Percentiles rank a stretch among this genome's conserved stretches.
These are phyloP conservation scores for Termitomyces sp. DNA, from an alignment of 768 basidiomycete species.

Conservation along the genomic window DNA sequence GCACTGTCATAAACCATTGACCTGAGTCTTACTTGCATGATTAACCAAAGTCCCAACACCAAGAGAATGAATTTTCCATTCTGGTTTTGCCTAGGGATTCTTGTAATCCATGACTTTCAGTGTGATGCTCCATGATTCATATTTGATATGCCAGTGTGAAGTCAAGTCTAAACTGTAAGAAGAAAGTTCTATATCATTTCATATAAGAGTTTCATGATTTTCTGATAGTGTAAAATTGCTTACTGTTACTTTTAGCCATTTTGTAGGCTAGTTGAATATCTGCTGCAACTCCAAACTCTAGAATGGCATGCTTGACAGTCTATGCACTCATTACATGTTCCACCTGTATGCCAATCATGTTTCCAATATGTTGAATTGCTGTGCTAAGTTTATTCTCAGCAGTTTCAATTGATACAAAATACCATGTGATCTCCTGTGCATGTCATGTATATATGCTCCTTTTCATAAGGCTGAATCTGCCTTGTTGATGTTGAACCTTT, in stretches of 20 bases:
- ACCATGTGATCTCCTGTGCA: not conserved
- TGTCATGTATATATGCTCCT: not conserved
- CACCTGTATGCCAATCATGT: not conserved
- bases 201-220: too few species aligned
- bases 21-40: not conserved
- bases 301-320: slow-evolving; percentile 2
- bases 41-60: not conserved
- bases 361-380: not conserved
- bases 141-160: not conserved
- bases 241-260: slow-evolving; percentile 3
- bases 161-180: not conserved
- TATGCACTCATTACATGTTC: not conserved
- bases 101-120: not conserved
- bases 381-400: not conserved
- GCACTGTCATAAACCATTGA: not conserved
- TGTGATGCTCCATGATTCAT: not conserved
- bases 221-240: not conserved
- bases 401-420: not conserved
- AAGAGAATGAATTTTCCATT: not conserved
- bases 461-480: not conserved
- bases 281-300: slow-evolving; percentile 18
- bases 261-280: slow-evolving; percentile 20
- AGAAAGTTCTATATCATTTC: not conserved
- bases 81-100: not conserved
- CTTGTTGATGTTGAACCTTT: not conserved